Evolutionary conservation across 257 asterid genomes (phyloP).

Genomic region (Solanum medicagineum): DNA sequence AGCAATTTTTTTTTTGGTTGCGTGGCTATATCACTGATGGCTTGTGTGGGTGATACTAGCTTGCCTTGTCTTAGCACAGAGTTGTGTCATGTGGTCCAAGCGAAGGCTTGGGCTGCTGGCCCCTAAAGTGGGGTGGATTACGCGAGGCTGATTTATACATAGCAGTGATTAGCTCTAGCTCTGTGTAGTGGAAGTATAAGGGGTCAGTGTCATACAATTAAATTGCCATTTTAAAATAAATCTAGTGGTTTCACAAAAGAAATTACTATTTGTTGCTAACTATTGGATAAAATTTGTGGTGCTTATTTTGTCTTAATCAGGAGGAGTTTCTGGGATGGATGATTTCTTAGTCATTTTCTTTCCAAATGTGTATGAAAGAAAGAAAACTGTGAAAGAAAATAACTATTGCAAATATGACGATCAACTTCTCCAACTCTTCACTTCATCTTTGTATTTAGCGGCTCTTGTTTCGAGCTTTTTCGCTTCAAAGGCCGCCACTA

Average conservation of each 20-base stretch:
- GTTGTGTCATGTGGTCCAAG: too few species aligned
- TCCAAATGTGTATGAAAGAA: conserved; percentile 26
- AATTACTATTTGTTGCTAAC: background rate
- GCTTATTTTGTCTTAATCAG: conserved; percentile 9
- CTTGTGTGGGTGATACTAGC: too few species aligned
- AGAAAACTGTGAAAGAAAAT: conserved; percentile 17
- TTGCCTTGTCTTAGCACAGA: too few species aligned
- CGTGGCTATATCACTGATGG: too few species aligned
- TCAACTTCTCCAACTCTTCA: conserved; percentile 36
- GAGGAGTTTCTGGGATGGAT: conserved; percentile 57
- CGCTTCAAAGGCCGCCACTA: conserved; percentile 23
- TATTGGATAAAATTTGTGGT: background rate
- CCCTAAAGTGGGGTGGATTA: too few species aligned
- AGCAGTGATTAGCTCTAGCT: too few species aligned
- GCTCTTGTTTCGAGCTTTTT: conserved; percentile 31
- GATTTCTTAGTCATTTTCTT: conserved; percentile 35
- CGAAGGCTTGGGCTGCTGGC: too few species aligned
- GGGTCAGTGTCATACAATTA: too few species aligned
- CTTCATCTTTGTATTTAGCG: conserved; percentile 44
- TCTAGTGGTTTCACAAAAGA: background rate
- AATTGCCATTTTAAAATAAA: too few species aligned
- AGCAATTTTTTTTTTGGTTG: too few species aligned
- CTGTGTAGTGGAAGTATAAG: too few species aligned
- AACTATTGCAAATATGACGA: conserved; percentile 48
- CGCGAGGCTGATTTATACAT: too few species aligned